phyloP scores from a whole-genome alignment of 2,329 filamentous ascomycete species.

The Lasiodiplodia gonubiensis region DNA sequence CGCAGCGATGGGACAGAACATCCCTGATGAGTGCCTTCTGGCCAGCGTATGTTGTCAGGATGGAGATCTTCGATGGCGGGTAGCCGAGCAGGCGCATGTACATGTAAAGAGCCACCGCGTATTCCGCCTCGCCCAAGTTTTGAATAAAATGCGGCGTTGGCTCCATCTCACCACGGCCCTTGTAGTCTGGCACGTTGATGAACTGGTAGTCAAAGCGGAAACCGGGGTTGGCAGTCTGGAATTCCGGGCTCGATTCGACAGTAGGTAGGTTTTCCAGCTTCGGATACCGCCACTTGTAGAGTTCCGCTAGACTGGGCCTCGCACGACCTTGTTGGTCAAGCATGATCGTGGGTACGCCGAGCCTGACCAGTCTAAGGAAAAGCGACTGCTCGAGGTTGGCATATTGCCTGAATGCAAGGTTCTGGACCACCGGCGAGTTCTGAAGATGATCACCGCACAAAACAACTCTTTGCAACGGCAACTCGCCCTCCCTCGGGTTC shows the following conservation, averaged over 20 bases:
- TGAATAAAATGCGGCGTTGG: slow-evolving; percentile 95
- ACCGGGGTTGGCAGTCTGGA: slow-evolving; percentile 82
- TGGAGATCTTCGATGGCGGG: slow-evolving; percentile 80
- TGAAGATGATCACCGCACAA: slow-evolving; percentile 95
- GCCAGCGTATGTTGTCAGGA: slow-evolving; percentile 91
- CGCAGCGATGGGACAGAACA: slow-evolving; percentile 82
- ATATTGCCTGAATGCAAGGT: slow-evolving; percentile 90
- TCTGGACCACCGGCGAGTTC: slow-evolving; percentile 95
- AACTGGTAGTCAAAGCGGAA: slow-evolving; percentile 97
- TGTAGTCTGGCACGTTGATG: slow-evolving; percentile 93
- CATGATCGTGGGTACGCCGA: slow-evolving; percentile 88
- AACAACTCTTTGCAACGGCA: slow-evolving; percentile 83
- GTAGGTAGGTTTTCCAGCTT: slow-evolving; percentile 78
- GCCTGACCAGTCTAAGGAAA: slow-evolving; percentile 85
- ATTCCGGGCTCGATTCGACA: slow-evolving; percentile 72
- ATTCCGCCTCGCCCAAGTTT: slow-evolving; percentile 96
- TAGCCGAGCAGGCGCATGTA: slow-evolving; percentile 98
- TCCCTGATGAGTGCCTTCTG: slow-evolving; percentile 88
- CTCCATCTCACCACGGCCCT: slow-evolving; percentile 84
- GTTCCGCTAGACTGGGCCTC: slow-evolving; percentile 80
- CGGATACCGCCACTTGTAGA: slow-evolving; percentile 94
- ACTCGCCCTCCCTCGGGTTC: slow-evolving; percentile 72
- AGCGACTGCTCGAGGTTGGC: slow-evolving; percentile 95
- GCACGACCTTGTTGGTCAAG: slow-evolving; percentile 94
- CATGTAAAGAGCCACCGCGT: slow-evolving; percentile 91